Evolutionary conservation across 106 monocot species (phyloP).

Genomic region (Acanthochlamys bracteata): DNA sequence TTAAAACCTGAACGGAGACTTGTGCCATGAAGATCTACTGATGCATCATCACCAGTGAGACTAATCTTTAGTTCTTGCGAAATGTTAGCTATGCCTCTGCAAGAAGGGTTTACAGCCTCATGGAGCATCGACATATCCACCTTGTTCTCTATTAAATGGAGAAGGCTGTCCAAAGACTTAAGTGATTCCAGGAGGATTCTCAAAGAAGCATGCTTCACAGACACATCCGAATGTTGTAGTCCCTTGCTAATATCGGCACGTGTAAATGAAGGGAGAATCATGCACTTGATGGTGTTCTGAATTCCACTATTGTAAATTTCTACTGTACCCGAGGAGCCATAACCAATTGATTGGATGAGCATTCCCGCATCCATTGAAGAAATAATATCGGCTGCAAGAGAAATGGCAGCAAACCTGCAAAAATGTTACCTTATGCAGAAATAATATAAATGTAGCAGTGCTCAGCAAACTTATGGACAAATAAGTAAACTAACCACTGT

Average conservation of each 20-base stretch:
- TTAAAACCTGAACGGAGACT: not conserved
- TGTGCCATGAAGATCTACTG: not conserved
- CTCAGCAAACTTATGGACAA: not conserved
- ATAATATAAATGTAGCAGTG: too few species aligned
- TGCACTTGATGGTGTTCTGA: conserved; percentile 55
- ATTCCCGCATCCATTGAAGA: conserved; percentile 29
- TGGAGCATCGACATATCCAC: conserved; percentile 4
- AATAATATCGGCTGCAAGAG: conserved; percentile 78
- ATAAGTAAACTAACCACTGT: conserved; percentile 52
- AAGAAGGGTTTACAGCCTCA: too few species aligned
- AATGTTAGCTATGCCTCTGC: too few species aligned
- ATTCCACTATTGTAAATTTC: conserved; percentile 19
- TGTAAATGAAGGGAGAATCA: conserved; percentile 51
- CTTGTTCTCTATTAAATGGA: conserved; percentile 29
- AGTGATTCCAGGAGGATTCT: conserved; percentile 69
- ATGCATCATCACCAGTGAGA: too few species aligned
- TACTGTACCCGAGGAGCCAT: conserved; percentile 8
- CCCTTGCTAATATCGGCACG: conserved; percentile 69
- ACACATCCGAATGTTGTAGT: conserved; percentile 61
- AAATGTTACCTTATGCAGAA: conserved; percentile 11
- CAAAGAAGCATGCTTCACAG: conserved; percentile 71
- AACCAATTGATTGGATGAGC: conserved; percentile 17
- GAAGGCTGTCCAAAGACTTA: conserved; percentile 41
- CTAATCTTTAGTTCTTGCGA: too few species aligned
- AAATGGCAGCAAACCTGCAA: conserved; percentile 81